phyloP scores from a whole-genome alignment of 495 filamentous ascomycete genomes.

The Melanomma pulvis-pyrius region DNA sequence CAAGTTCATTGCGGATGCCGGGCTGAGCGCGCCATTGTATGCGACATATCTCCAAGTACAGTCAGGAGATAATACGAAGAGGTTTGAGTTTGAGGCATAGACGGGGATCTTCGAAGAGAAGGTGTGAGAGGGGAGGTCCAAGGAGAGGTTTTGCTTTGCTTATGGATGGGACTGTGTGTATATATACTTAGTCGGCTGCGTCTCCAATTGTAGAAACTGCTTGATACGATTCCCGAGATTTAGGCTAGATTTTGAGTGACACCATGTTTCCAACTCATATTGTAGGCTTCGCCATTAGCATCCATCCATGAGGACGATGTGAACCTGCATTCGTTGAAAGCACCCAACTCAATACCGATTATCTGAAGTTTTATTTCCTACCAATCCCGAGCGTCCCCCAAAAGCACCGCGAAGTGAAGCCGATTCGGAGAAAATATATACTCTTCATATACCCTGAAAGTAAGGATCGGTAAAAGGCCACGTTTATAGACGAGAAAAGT shows the following conservation, averaged over 20 bases:
- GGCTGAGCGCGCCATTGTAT: constrained; percentile 45
- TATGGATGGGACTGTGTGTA: neutral
- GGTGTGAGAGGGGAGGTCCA: neutral
- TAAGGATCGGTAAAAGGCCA: neutral
- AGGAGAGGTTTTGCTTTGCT: neutral
- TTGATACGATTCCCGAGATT: too few species aligned
- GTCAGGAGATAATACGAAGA: constrained; percentile 32
- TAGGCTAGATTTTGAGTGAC: neutral
- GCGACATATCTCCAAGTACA: constrained; percentile 49
- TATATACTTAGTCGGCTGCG: neutral
- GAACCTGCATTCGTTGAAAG: neutral
- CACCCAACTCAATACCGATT: neutral
- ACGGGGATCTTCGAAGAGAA: neutral
- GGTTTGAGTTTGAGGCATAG: neutral
- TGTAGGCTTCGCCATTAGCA: too few species aligned
- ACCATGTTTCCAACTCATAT: neutral
- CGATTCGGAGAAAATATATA: neutral
- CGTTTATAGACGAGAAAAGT: neutral
- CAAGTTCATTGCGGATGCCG: constrained; percentile 47
- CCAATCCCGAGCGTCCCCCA: neutral
- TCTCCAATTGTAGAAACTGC: too few species aligned
- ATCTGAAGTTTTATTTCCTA: neutral
- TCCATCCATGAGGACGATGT: too few species aligned
- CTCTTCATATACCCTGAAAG: neutral
- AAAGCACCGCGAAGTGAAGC: neutral